phyloP scores from a whole-genome alignment of 2,329 filamentous ascomycete genomes.

The Zarea fungicola region DNA sequence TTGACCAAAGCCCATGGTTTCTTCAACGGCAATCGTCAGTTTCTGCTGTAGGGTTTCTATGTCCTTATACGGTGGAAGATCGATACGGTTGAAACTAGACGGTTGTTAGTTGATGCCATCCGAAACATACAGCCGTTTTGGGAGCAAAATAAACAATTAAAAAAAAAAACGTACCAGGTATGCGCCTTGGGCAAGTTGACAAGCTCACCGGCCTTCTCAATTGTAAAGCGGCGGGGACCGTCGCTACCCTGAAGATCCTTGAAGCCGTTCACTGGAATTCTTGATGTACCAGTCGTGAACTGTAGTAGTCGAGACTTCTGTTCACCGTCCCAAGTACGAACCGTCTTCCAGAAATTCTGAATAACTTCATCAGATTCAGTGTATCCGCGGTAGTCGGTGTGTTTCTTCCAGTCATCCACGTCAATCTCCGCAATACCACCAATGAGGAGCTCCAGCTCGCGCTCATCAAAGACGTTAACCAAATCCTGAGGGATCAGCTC shows the following conservation, averaged over 20 bases:
- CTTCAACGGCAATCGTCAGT: constrained; percentile 93
- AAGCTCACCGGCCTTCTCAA: constrained; percentile 93
- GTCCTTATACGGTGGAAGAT: constrained; percentile 88
- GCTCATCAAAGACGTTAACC: constrained; percentile 97
- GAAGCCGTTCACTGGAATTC: constrained; percentile 98
- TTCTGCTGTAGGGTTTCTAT: constrained; percentile 82
- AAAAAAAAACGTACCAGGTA: constrained; percentile 69
- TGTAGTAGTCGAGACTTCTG: constrained; percentile 95
- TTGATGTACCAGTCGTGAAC: constrained; percentile 94
- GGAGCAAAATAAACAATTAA: constrained; percentile 5
- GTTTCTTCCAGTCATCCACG: constrained; percentile 99
- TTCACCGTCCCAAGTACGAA: constrained; percentile 94
- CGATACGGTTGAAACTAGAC: constrained; percentile 87
- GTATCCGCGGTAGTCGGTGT: constrained; percentile 98
- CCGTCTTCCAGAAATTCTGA: constrained; percentile 97
- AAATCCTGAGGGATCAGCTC: constrained; percentile 94
- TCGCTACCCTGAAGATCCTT: constrained; percentile 98
- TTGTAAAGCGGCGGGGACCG: constrained; percentile 90
- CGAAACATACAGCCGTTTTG: no score
- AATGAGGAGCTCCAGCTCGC: constrained; percentile 91
- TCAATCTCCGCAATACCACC: constrained; percentile 99
- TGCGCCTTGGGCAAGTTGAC: constrained; percentile 92
- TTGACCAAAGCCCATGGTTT: constrained; percentile 98
- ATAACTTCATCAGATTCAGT: constrained; percentile 97
- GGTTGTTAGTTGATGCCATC: constrained; percentile 15